Conservation (phyloP, 2,329 filamentous ascomycete genomes). For the Colletotrichum euphorbiae region DNA sequence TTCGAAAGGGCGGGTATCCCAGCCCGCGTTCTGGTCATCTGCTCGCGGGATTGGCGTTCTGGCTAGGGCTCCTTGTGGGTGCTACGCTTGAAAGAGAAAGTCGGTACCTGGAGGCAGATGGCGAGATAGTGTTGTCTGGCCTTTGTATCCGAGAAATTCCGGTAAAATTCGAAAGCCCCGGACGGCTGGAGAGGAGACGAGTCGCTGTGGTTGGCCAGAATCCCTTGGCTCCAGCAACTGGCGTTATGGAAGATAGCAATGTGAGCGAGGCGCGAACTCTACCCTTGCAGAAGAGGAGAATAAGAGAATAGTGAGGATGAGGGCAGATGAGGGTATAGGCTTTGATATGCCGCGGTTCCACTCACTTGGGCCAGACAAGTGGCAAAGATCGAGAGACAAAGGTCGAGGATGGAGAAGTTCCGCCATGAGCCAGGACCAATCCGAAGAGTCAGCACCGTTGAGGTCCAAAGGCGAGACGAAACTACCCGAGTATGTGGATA, state of each 20-base stretch:
- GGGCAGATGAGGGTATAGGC: not conserved
- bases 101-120: slow-evolving; percentile 18
- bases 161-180: slow-evolving; percentile 31
- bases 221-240: slow-evolving; percentile 13
- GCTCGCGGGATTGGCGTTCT: slow-evolving; percentile 23
- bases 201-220: slow-evolving; percentile 27
- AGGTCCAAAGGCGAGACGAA: slow-evolving; percentile 19
- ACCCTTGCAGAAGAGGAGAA: not conserved
- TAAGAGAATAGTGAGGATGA: not conserved
- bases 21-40: slow-evolving; percentile 26
- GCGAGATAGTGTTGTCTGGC: slow-evolving; percentile 28
- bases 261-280: slow-evolving; percentile 3
- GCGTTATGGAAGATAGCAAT: slow-evolving; percentile 4
- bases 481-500: slow-evolving; percentile 21
- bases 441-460: slow-evolving; percentile 22
- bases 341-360: slow-evolving; percentile 33
- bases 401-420: slow-evolving; percentile 14
- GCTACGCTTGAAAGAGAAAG: slow-evolving; percentile 31
- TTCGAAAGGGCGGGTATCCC: slow-evolving; percentile 29
- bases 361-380: slow-evolving; percentile 27
- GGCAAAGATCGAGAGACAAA: slow-evolving; percentile 25
- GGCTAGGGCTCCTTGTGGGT: slow-evolving; percentile 29
- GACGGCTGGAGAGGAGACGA: slow-evolving; percentile 5
- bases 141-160: slow-evolving; percentile 25
- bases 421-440: slow-evolving; percentile 13